phyloP scores from a whole-genome alignment of 1,139 yeast genomes.

The Geotrichum siamense region DNA sequence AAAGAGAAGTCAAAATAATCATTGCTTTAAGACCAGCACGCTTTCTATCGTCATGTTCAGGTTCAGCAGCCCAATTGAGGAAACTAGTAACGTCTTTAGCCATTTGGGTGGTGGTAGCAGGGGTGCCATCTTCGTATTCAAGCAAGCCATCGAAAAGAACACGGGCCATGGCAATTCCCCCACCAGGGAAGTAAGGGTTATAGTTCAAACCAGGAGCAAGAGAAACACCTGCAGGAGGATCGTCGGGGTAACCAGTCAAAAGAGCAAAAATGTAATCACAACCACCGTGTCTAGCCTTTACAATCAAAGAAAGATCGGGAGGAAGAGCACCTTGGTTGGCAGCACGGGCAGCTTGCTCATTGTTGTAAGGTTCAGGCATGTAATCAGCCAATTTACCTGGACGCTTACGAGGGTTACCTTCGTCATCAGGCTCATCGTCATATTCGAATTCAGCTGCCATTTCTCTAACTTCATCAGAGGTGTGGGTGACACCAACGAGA shows the following conservation, averaged over 20 bases:
- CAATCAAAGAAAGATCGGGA: slow-evolving; percentile 94
- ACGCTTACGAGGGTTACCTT: slow-evolving; percentile 97
- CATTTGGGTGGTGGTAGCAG: slow-evolving; percentile 98
- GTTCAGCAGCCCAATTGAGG: slow-evolving; percentile 98
- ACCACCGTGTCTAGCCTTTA: slow-evolving; percentile 98
- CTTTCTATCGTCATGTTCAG: slow-evolving; percentile 98
- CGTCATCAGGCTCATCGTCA: slow-evolving; percentile 99
- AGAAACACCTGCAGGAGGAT: slow-evolving; percentile 94
- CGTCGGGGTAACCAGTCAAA: slow-evolving; percentile 98
- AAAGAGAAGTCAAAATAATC: slow-evolving; percentile 69
- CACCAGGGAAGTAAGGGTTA: slow-evolving; percentile 99
- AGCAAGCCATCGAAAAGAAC: slow-evolving; percentile 94
- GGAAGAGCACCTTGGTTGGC: slow-evolving; percentile 99
- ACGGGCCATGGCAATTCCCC: slow-evolving; percentile 98
- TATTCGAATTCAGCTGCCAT: slow-evolving; percentile 96
- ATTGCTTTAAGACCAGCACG: slow-evolving; percentile 92
- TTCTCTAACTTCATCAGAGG: slow-evolving; percentile 81
- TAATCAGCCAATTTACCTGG: slow-evolving; percentile 96
- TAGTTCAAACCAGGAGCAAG: slow-evolving; percentile 93
- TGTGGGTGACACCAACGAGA: slow-evolving; percentile 93
- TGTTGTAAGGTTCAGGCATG: slow-evolving; percentile 91
- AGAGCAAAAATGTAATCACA: slow-evolving; percentile 90
- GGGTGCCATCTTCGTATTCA: slow-evolving; percentile 98
- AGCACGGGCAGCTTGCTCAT: slow-evolving; percentile 99
- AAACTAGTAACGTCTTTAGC: slow-evolving; percentile 95